Evolutionary conservation across 176 grass and related monocot species (phyloP).

Genomic region (Dendrocalamus sinicus): DNA sequence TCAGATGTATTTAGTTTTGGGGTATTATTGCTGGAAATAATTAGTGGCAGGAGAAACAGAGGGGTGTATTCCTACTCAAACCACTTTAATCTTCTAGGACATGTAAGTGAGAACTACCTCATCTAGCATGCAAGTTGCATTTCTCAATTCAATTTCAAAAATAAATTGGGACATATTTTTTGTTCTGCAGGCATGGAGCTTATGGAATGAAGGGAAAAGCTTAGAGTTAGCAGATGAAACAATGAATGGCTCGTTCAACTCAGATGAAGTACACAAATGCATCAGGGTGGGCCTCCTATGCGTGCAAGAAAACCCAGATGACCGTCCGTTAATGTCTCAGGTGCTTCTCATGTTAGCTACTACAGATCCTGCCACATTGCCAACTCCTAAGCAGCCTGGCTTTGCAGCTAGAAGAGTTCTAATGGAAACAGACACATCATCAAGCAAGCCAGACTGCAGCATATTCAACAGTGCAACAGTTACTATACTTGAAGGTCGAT

Average conservation of each 20-base stretch:
- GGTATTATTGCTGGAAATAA: conserved; percentile 68
- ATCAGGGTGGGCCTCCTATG: conserved; percentile 59
- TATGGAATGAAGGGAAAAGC: conserved; percentile 65
- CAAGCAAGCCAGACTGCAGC: conserved; percentile 55
- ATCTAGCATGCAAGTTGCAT: conserved; percentile 18
- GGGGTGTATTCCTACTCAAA: conserved; percentile 51
- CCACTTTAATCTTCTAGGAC: conserved; percentile 63
- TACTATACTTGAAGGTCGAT: conserved; percentile 64
- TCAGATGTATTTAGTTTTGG: conserved; percentile 77
- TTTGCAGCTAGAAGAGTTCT: conserved; percentile 57
- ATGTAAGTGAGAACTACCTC: conserved; percentile 39
- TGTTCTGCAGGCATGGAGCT: conserved; percentile 56
- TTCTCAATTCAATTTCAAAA: conserved; percentile 7
- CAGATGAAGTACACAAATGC: conserved; percentile 56
- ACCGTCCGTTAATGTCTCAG: conserved; percentile 64
- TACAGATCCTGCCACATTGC: conserved; percentile 45
- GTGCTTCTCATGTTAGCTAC: conserved; percentile 63
- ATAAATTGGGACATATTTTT: not conserved
- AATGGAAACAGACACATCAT: conserved; percentile 52
- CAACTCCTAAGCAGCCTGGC: conserved; percentile 67
- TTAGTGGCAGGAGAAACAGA: conserved; percentile 69
- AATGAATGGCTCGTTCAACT: conserved; percentile 54
- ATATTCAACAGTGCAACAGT: conserved; percentile 45
- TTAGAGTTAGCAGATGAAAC: conserved; percentile 60
- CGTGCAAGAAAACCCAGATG: conserved; percentile 68